phyloP scores from a whole-genome alignment of 257 asterid species.

The Jasminum sambac region DNA sequence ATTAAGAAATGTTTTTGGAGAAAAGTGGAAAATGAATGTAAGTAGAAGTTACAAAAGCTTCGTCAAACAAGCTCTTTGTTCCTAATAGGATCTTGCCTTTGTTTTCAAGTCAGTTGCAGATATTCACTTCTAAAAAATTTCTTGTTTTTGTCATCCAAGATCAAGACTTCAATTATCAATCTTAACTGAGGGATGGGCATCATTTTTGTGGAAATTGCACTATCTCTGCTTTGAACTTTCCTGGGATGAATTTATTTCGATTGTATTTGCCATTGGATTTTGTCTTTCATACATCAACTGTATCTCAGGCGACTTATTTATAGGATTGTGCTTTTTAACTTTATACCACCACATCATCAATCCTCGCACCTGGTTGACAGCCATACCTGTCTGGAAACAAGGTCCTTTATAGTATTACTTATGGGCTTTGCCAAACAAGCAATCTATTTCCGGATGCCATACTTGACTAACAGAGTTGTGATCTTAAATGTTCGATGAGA shows the following conservation, averaged over 20 bases:
- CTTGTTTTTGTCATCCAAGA: background rate
- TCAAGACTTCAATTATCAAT: background rate
- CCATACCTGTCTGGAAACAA: background rate
- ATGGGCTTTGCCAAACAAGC: background rate
- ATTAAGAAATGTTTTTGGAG: too few relatives aligned
- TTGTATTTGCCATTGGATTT: background rate
- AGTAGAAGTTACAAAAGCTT: too few relatives aligned
- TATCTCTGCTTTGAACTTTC: constrained; percentile 7
- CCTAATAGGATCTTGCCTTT: background rate
- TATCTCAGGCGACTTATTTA: background rate
- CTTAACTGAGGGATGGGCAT: background rate
- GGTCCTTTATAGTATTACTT: background rate
- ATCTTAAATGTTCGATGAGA: background rate
- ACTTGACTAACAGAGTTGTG: background rate
- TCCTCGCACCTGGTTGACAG: background rate
- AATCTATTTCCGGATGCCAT: background rate
- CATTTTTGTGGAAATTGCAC: background rate
- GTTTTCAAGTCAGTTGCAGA: background rate
- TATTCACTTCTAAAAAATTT: background rate
- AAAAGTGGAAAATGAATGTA: too few relatives aligned
- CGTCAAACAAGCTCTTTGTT: too few relatives aligned
- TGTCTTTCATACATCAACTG: constrained; percentile 1
- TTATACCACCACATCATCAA: constrained; percentile 10
- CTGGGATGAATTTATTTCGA: background rate
- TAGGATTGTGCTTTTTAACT: constrained; percentile 4